Base-by-base conservation (phyloP, 176 grass and related monocot genomes). In the Cenchrus purpureus region DNA sequence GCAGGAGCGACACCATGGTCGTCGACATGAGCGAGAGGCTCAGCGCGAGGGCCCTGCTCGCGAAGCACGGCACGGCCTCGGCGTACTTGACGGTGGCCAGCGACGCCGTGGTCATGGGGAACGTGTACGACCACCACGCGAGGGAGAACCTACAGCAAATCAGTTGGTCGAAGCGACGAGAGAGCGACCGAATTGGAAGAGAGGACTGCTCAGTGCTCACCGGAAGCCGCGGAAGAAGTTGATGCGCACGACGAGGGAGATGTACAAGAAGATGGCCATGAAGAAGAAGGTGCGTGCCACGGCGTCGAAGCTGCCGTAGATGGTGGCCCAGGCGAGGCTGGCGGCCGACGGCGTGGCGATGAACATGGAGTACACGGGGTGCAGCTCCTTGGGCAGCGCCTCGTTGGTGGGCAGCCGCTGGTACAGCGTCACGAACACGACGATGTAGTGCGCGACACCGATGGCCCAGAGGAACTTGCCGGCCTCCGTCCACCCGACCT, bases 291-390 rank as follows among this genome's bases (percentile, higher is more conserved):
- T 90, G 51, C 91, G 85, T 2, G 96, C 85, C 10, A 98, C 91
- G 82, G 87, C 85, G 80, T 98, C 96, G 86, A 95, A 98, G 77
- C 82, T 76, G 37, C 96, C 93, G 83, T 98, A 98, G 79, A 98
- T 88, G 10, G 93, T 70, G 55, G 60, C 73, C 96, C 96, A 98
- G 1, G 96, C 89, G 85, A 98, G 91, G 91, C 96, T 91, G 25
- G 96, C 93, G 3, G 96, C 96, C 40, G 96, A 95, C 10, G 96
- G 96, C 79, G 96, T 98, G 69, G 96, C 96, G 68, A 98, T 95
- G 90, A 98, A 98, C 96, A 98, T 95, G 79, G 96, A 98, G 85
- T 98, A 98, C 32, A 94, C 96, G 3, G 96, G 96, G 90, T 98
- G 96, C 68, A 95, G 78, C 89, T 98, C 96, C 93, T 89, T 98